Conservation (phyloP, 768 basidiomycete species). For the Boletus rex-veris region DNA sequence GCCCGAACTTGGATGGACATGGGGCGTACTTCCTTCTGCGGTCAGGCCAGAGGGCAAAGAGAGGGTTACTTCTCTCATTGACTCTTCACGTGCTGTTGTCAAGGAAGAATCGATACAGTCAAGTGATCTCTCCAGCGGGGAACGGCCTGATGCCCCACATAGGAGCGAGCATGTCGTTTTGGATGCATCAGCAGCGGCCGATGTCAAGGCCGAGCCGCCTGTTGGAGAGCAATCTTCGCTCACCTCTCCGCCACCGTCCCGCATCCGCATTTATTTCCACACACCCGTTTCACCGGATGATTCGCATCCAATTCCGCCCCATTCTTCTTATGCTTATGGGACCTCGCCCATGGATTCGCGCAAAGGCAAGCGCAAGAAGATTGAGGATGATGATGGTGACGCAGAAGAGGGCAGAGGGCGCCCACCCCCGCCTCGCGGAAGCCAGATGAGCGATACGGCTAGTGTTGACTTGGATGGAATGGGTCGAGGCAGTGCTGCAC, state of each 20-base stretch:
- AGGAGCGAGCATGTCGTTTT: slow-evolving; percentile 20
- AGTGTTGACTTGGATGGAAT: slow-evolving; percentile 56
- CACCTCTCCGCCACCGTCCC: slow-evolving; percentile 59
- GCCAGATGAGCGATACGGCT: slow-evolving; percentile 49
- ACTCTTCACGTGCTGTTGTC: slow-evolving; percentile 30
- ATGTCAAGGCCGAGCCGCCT: slow-evolving; percentile 31
- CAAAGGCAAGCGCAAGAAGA: slow-evolving; percentile 85
- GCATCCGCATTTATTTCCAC: slow-evolving; percentile 90
- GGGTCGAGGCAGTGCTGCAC: slow-evolving; percentile 59
- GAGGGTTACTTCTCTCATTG: slow-evolving; percentile 29
- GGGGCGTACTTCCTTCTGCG: slow-evolving; percentile 60
- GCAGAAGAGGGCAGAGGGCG: slow-evolving; percentile 66
- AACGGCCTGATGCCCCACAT: slow-evolving; percentile 16
- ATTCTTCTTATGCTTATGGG: slow-evolving; percentile 38
- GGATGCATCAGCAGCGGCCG: slow-evolving; percentile 31
- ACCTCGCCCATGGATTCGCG: slow-evolving; percentile 54
- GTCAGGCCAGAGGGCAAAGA: slow-evolving; percentile 39
- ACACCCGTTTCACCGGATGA: slow-evolving; percentile 83
- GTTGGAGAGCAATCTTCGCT: slow-evolving; percentile 30
- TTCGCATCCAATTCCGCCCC: slow-evolving; percentile 68
- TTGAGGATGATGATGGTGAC: slow-evolving; percentile 86
- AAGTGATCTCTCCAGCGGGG: slow-evolving; percentile 18
- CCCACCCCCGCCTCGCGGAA: slow-evolving; percentile 53
- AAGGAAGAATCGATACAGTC: slow-evolving; percentile 31
- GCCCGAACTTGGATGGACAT: slow-evolving; percentile 78